Conservation (phyloP, 140 eudicot genomes). For the Senecio squalidus region DNA sequence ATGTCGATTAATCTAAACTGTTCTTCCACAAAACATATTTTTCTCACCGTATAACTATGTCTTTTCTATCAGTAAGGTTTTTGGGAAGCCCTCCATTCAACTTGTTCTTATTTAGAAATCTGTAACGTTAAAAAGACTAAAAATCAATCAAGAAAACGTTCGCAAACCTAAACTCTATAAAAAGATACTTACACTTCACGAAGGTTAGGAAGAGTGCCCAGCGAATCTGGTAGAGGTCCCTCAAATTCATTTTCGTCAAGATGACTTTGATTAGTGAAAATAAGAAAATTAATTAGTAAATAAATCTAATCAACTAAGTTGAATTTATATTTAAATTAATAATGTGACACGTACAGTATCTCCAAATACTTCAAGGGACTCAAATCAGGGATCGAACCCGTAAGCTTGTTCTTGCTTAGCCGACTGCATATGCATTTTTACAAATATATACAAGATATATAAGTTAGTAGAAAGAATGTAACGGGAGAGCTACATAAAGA, state of each 20-base stretch:
- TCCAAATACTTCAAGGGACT: conserved; percentile 44
- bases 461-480: too few species aligned
- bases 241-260: conserved; percentile 64
- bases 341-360: conserved; percentile 48
- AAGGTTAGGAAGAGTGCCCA: conserved; percentile 53
- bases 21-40: neutral
- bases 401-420: conserved; percentile 59
- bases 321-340: neutral
- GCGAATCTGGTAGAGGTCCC: conserved; percentile 59
- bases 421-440: conserved; percentile 34
- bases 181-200: conserved; percentile 45
- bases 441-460: too few species aligned
- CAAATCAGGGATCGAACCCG: conserved; percentile 70
- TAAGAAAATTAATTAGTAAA: neutral
- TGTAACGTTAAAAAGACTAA: conserved; percentile 16
- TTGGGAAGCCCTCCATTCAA: conserved; percentile 42
- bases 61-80: conserved; percentile 33
- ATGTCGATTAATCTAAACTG: neutral
- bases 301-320: neutral
- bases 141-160: neutral
- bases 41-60: conserved; percentile 37
- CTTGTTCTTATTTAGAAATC: conserved; percentile 59
- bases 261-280: conserved; percentile 35
- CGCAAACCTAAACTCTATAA: neutral
- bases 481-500: too few species aligned